Evolutionary conservation across 768 basidiomycete species (phyloP), one percentile per base, ranked within the genome.

Genomic region (Pleurotus giganteus): DNA sequence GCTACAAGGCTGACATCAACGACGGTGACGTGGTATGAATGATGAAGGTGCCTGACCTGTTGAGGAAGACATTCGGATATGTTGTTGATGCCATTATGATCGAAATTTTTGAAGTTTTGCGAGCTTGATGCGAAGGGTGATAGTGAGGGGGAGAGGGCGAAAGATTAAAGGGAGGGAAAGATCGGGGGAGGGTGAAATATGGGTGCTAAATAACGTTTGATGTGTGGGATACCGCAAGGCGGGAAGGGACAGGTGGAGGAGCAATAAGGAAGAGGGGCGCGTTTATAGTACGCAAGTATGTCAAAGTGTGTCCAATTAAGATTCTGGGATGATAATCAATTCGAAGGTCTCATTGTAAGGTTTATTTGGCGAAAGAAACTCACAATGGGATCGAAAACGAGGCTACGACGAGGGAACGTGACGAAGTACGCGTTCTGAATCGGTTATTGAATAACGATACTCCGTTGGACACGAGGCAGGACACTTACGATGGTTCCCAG

Each of bases 251-350:
- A 47, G 46, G 46, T 47, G 46, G 28, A 26, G 27, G 46, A 26
- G 46, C 46, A 47, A 47, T 47, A 47, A 28, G 28, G 46, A 47
- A 47, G 46, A 27, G 24, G 23, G 46, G 28, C 28, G 46, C 46
- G 46, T 47, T 24, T 32, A 32, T 32, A 32, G 31, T 26, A 47
- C 46, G n/a, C 39, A 41, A 21, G 39, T 41, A 41, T 41, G 39
- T 41, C 39, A 41, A 41, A 17, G n/a, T 4, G 6, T 6, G 12
- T 6, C 12, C 15, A 47, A 27, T n/a, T 32, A 47, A 26, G 46
- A 47, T 47, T 47, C 46, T 47, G 46, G n/a, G 15, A 21, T 45
- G 43, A 45, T 29, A 47, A 47, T 47, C 46, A 47, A 47, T 47
- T 27, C 46, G 46, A 47, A 47, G 46, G 24, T 47, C 46, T 5